Base-by-base conservation (phyloP, 495 filamentous ascomycete genomes). In the Aspergillus biplanus region DNA sequence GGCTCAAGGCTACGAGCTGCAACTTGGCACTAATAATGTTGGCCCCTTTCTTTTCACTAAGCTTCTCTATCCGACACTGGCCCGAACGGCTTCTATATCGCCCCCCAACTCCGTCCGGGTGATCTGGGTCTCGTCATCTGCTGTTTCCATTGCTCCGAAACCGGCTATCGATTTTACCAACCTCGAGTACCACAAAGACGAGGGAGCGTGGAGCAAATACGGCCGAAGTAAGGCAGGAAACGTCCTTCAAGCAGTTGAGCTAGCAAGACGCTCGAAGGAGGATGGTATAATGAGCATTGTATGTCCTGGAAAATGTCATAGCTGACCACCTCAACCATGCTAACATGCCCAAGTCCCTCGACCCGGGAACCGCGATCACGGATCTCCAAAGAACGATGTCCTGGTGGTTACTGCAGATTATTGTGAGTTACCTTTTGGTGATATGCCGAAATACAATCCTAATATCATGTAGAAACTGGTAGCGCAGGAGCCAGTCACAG, bases 1-100 rank as follows among this genome's bases (percentile, higher is more conserved):
- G 0, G 62, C 69, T 1, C 86, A 91, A 52, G 86, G 87, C 18
- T 89, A 85, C 70, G 88, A 92, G 65, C 71, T 84, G 8, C 86
- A 89, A 61, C 86, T 91, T 53, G 87, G 84, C 12, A 85, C 83
- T 9, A 92, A 92, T 67, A 83, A 91, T 66, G 72, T 92, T 39
- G 86, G 83, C 5, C 88, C 90, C 63, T 83, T 83, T 16, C 79
- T 90, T 0, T 73, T 92, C 8, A 85, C 83, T 37, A 78, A 81
- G 33, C 77, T 85, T 0, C 72, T 92, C 4, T 73, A 89, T 1
- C 86, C 87, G 0, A 72, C 78, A 2, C 74, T 92, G 1, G 52
- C 65, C 27, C 33, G 6, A 9, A 57, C 55, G 3, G 46, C 46
- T 12, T n/a, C 15, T 2, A 8, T 8, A 4, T 12, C 46, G 0